These are phyloP conservation scores for Claviceps africana DNA, from an alignment of 2,329 filamentous ascomycete species.

Conservation along the genomic window DNA sequence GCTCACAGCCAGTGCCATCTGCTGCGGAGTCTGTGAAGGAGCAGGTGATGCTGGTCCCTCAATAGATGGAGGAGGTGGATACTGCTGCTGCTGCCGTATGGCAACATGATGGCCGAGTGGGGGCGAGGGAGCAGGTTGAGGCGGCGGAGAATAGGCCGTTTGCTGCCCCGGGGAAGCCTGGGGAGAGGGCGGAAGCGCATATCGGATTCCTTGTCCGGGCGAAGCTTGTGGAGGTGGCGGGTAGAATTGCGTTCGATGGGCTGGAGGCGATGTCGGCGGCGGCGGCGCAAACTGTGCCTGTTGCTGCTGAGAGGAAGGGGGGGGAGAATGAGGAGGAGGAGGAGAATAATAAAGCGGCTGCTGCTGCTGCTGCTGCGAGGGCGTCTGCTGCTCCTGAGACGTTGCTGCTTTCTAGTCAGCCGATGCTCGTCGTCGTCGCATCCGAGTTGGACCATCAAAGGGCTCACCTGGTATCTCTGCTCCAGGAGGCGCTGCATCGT, in stretches of 20 bases:
- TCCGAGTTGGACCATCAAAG: background rate
- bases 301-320: slow-evolving; percentile 11
- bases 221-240: slow-evolving; percentile 16
- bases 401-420: slow-evolving; percentile 3
- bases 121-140: slow-evolving; percentile 11
- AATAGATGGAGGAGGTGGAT: slow-evolving; percentile 7
- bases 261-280: slow-evolving; percentile 33
- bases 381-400: slow-evolving; percentile 11
- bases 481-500: slow-evolving; percentile 7
- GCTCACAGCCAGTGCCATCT: slow-evolving; percentile 12
- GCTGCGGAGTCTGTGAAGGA: slow-evolving; percentile 5
- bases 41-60: background rate
- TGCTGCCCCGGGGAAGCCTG: slow-evolving; percentile 7
- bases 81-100: slow-evolving; percentile 8
- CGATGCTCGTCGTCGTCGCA: background rate
- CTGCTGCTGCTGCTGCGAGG: slow-evolving; percentile 5
- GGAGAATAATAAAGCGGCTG: slow-evolving; percentile 7
- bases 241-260: slow-evolving; percentile 31
- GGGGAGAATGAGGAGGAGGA: background rate
- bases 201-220: slow-evolving; percentile 8
- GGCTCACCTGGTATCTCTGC: slow-evolving; percentile 14
- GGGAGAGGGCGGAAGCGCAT: slow-evolving; percentile 17
- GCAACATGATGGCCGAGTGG: slow-evolving; percentile 8
- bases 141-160: slow-evolving; percentile 17
- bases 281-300: slow-evolving; percentile 32